Base-by-base conservation (phyloP, 1,139 yeast genomes). In the Suhomyces wounanorum region DNA sequence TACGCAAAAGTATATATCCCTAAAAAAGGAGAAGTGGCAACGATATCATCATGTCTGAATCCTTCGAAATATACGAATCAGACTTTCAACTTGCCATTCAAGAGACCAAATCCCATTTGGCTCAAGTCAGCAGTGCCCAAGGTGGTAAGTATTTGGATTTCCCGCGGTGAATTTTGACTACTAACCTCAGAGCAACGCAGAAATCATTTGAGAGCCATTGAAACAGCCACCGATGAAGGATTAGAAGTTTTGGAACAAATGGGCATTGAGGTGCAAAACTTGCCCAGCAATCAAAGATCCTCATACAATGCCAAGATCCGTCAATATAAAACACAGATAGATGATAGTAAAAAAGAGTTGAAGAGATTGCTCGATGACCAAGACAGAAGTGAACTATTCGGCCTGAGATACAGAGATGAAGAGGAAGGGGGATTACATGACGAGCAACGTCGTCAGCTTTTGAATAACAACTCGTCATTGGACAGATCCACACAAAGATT, bases 401-500 rank as follows among this genome's bases (percentile, higher is more conserved):
- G 90, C n/a, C 71, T 67, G 52, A 64, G 84, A 46, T 75, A 75
- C 49, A 63, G 69, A 9, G 68, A 60, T 16, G 63, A 58, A 40
- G 58, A 54, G 54, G 55, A 45, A 47, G 61, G 58, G 45, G 79
- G 76, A 41, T 72, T 74, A 38, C 79, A 82, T 48, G 83, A 84
- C 52, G 81, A 81, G 47, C 98, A 94, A 68, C 81, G 99, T 48
- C 90, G 88, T 60, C 90, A 88, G 60, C 76, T 95, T 45, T 75
- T 95, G 52, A 79, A 81, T 50, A 90, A 90, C 54, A 89, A 90
- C 61, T 86, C 92, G 1, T 79, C 95, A 1, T 77, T 95, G 55
- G 96, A 90, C 59, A 78, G 96, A 57, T 83, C 96, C 1, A 82
- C 91, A 1, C 95, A 91, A 58, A 78, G 97, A 60, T 77, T 95